Percentiles rank a stretch among this genome's conserved stretches.
Evolutionary conservation across 2,329 filamentous ascomycete species (phyloP).

Genomic region (Paracamarosporium sp.): DNA sequence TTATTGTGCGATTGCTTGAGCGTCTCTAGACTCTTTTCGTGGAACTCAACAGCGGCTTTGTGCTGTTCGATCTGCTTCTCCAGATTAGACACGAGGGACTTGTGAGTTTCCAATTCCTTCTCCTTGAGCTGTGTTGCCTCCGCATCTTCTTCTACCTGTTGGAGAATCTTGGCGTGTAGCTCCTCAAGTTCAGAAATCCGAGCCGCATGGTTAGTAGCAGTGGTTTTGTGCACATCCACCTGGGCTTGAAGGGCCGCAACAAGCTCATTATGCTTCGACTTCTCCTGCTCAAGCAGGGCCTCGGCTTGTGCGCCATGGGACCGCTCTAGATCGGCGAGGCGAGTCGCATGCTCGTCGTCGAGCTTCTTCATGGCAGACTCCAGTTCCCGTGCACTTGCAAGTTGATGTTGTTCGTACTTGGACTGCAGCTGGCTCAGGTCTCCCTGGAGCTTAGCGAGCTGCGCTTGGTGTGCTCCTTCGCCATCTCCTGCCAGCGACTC

Average conservation of each 20-base stretch:
- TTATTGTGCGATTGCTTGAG: slow-evolving; percentile 61
- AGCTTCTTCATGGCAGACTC: slow-evolving; percentile 63
- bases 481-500: slow-evolving; percentile 28
- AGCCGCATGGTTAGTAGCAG: slow-evolving; percentile 71
- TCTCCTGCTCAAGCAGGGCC: slow-evolving; percentile 49
- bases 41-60: slow-evolving; percentile 61
- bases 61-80: slow-evolving; percentile 64
- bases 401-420: slow-evolving; percentile 81
- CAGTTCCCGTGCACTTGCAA: slow-evolving; percentile 74
- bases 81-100: slow-evolving; percentile 60
- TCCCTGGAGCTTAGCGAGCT: slow-evolving; percentile 70
- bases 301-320: slow-evolving; percentile 34
- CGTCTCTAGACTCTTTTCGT: slow-evolving; percentile 60
- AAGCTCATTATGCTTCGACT: slow-evolving; percentile 57
- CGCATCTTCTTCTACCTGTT: slow-evolving; percentile 71
- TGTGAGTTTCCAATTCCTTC: slow-evolving; percentile 59
- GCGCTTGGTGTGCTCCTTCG: slow-evolving; percentile 56
- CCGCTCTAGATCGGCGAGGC: slow-evolving; percentile 38
- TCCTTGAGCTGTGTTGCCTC: slow-evolving; percentile 64
- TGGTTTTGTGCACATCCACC: slow-evolving; percentile 80
- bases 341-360: slow-evolving; percentile 40
- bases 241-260: slow-evolving; percentile 70
- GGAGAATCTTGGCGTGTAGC: slow-evolving; percentile 69
- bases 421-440: slow-evolving; percentile 78
- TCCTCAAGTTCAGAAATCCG: slow-evolving; percentile 78